Conservation (phyloP, 352 stramenopile species). For the Globisporangium acanthophoron region DNA sequence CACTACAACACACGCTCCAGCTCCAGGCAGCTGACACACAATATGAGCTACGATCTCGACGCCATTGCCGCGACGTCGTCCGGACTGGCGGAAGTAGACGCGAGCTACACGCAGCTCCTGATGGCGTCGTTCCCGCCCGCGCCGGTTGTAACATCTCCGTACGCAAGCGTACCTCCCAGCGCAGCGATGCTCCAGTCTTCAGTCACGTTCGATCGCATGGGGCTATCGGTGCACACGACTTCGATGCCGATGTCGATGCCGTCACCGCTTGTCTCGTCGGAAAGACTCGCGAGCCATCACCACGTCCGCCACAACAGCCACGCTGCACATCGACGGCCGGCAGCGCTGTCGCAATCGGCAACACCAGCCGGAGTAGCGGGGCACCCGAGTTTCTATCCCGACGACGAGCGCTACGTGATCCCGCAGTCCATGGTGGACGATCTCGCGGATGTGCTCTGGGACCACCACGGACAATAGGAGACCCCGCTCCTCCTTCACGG, state of each 20-base stretch:
- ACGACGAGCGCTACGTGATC: slow-evolving; percentile 7
- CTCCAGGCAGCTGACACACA: not conserved
- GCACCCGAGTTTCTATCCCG: slow-evolving; percentile 1
- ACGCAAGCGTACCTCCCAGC: not conserved
- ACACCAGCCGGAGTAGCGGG: not conserved
- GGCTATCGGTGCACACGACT: not conserved
- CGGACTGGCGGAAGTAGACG: not conserved
- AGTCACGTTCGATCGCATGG: not conserved
- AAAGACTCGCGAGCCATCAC: slow-evolving; percentile 1
- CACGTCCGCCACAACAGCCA: not conserved
- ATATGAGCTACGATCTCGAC: not conserved
- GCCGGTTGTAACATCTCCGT: not conserved
- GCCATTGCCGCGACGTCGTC: not conserved
- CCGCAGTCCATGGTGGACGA: slow-evolving; percentile 13
- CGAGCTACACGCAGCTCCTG: slow-evolving; percentile 8
- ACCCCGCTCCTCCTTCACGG: not conserved
- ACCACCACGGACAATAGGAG: not conserved
- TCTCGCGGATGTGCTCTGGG: slow-evolving; percentile 13
- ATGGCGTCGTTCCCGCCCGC: slow-evolving; percentile 8
- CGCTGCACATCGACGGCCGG: not conserved
- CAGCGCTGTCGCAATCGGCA: not conserved
- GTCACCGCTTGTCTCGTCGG: slow-evolving; percentile 8
- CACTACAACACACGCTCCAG: slow-evolving; percentile 1
- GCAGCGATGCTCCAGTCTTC: not conserved
- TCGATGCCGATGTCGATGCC: slow-evolving; percentile 2